Percentiles rank a stretch among this genome's conserved stretches.
These are phyloP conservation scores for Hysterium pulicare DNA, from an alignment of 2,329 filamentous ascomycete species.

Conservation along the genomic window DNA sequence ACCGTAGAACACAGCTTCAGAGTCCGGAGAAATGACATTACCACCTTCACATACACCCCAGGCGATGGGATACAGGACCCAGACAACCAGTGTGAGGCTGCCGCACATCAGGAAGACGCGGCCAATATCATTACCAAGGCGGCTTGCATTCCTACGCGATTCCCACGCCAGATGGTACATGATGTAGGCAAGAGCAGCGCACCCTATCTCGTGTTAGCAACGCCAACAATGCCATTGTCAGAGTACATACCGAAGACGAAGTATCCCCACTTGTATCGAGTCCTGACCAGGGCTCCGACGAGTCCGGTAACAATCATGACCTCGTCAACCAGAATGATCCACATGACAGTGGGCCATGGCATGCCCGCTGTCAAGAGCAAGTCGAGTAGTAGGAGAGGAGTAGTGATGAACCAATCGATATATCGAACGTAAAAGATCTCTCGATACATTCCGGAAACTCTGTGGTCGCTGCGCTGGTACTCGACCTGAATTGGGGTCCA, in stretches of 20 bases:
- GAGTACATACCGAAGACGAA: conserved; percentile 49
- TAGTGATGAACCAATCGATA: conserved; percentile 64
- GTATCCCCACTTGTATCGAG: conserved; percentile 67
- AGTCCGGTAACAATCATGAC: conserved; percentile 67
- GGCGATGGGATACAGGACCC: conserved; percentile 62
- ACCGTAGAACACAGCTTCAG: conserved; percentile 67
- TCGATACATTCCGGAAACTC: conserved; percentile 51
- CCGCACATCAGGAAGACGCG: conserved; percentile 55
- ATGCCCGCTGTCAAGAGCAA: conserved; percentile 62
- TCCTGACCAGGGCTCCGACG: conserved; percentile 61
- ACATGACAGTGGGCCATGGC: conserved; percentile 62
- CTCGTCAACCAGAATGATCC: conserved; percentile 59
- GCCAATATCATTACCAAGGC: conserved; percentile 53
- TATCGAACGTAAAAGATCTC: conserved; percentile 67
- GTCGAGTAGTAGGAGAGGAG: conserved; percentile 60
- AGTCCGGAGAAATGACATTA: conserved; percentile 63
- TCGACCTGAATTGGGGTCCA: conserved; percentile 62
- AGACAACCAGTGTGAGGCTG: conserved; percentile 57
- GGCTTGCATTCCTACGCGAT: conserved; percentile 54
- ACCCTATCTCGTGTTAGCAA: conserved; percentile 17
- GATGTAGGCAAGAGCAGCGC: conserved; percentile 55
- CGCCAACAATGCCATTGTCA: neutral
- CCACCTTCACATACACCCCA: conserved; percentile 64
- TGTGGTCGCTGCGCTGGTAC: conserved; percentile 46
- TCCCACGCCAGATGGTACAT: conserved; percentile 58